phyloP scores from a whole-genome alignment of 495 filamentous ascomycete species.

The Aspergillus coremiiformis region DNA sequence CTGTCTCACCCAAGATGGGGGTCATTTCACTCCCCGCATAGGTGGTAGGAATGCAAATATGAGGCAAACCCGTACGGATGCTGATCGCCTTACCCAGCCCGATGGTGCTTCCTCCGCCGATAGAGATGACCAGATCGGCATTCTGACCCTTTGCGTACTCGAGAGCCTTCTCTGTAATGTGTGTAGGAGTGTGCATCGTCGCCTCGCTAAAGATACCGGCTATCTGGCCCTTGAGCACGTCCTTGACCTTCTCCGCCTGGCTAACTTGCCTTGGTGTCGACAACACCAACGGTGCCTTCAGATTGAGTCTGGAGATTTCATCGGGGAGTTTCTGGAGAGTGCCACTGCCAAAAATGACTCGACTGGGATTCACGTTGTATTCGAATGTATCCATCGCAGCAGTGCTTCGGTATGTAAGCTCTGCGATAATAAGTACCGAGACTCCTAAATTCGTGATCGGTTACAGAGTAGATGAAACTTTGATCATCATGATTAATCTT shows the following conservation, averaged over 20 bases:
- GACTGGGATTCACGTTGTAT: slow-evolving; percentile 51
- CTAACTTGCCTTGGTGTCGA: slow-evolving; percentile 49
- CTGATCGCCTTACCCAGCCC: slow-evolving; percentile 62
- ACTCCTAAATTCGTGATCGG: too few relatives aligned
- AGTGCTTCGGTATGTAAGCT: too few relatives aligned
- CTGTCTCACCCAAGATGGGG: slow-evolving; percentile 60
- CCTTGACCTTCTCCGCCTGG: slow-evolving; percentile 44
- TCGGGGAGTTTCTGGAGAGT: slow-evolving; percentile 53
- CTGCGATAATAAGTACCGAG: too few relatives aligned
- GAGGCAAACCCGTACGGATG: slow-evolving; percentile 54
- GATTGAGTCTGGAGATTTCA: slow-evolving; percentile 48
- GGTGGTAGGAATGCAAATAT: slow-evolving; percentile 62
- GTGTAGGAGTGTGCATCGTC: slow-evolving; percentile 61
- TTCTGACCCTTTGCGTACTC: slow-evolving; percentile 39
- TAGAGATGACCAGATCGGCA: slow-evolving; percentile 52
- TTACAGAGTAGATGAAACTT: slow-evolving; percentile 15
- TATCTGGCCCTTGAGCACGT: slow-evolving; percentile 42
- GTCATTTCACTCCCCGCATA: slow-evolving; percentile 68
- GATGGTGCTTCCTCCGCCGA: slow-evolving; percentile 60
- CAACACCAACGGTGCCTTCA: slow-evolving; percentile 51
- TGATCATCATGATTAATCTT: slow-evolving; percentile 26
- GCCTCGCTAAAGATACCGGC: slow-evolving; percentile 55
- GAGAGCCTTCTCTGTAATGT: slow-evolving; percentile 55
- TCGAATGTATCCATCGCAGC: slow-evolving; percentile 54
- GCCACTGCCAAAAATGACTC: slow-evolving; percentile 57